A percentile compares a stretch with the other conserved stretches of the same genome.
These are phyloP conservation scores for Yarrowia sp. DNA, from an alignment of 805 yeast species.

Conservation along the genomic window DNA sequence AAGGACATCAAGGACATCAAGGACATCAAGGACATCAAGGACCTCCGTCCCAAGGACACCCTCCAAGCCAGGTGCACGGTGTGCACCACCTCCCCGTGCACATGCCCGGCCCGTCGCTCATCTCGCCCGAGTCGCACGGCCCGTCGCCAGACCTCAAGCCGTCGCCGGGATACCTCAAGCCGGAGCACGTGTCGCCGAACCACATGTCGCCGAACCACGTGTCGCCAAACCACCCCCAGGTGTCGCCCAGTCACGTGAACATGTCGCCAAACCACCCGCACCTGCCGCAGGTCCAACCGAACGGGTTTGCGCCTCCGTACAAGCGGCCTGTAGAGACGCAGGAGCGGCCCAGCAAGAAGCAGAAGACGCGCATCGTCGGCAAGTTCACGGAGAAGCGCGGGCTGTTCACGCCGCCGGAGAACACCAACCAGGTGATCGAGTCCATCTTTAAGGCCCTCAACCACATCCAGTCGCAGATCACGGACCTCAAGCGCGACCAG, in stretches of 20 bases:
- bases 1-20: too few relatives aligned
- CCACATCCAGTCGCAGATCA: conserved; percentile 18
- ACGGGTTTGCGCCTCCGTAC: too few relatives aligned
- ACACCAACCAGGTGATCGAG: conserved; percentile 11
- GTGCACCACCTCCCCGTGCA: neutral
- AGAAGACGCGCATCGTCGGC: conserved; percentile 12
- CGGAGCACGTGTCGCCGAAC: neutral
- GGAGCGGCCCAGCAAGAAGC: neutral
- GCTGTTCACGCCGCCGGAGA: neutral
- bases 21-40: too few relatives aligned
- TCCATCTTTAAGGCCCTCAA: conserved; percentile 14
- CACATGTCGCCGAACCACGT: neutral
- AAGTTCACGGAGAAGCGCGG: conserved; percentile 3
- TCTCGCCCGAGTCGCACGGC: neutral
- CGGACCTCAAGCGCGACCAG: conserved; percentile 21
- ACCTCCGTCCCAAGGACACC: too few relatives aligned
- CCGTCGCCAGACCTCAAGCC: conserved; percentile 6
- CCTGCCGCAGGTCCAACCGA: too few relatives aligned
- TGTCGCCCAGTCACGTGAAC: too few relatives aligned
- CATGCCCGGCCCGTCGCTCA: neutral
- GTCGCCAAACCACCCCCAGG: neutral
- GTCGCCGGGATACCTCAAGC: too few relatives aligned
- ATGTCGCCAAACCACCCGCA: too few relatives aligned
- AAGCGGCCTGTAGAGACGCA: neutral
- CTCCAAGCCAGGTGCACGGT: too few relatives aligned